These are phyloP conservation scores for Cryptosporidium ryanae DNA, from an alignment of 169 alveolate genomes.

Conservation along the genomic window DNA sequence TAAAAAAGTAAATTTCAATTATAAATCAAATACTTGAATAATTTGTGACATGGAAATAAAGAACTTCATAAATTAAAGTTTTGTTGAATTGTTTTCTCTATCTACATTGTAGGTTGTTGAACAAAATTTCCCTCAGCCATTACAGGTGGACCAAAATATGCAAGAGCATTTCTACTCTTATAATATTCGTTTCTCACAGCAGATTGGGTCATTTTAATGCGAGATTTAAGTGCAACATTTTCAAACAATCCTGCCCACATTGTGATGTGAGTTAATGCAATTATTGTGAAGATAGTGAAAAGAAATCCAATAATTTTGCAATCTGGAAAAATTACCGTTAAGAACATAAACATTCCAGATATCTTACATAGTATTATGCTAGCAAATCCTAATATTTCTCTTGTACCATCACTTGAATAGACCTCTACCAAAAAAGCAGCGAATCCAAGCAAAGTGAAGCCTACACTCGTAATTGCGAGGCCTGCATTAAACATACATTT, in stretches of 20 bases:
- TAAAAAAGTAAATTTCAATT: too few species aligned
- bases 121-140: slow-evolving; percentile 81
- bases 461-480: slow-evolving; percentile 85
- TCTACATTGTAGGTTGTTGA: slow-evolving; percentile 14
- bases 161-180: slow-evolving; percentile 92
- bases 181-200: slow-evolving; percentile 92
- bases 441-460: slow-evolving; percentile 85
- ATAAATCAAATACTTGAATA: too few species aligned
- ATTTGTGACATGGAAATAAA: too few species aligned
- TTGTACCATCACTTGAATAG: slow-evolving; percentile 92
- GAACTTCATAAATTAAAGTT: too few species aligned
- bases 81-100: too few species aligned
- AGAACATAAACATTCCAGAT: slow-evolving; percentile 79
- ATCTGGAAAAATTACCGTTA: slow-evolving; percentile 77
- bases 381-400: slow-evolving; percentile 92
- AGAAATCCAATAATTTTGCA: slow-evolving; percentile 84
- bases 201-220: slow-evolving; percentile 90
- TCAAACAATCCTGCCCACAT: slow-evolving; percentile 90
- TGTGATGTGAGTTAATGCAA: slow-evolving; percentile 82
- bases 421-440: slow-evolving; percentile 91
- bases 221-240: slow-evolving; percentile 88
- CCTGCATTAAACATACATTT: slow-evolving; percentile 70
- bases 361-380: slow-evolving; percentile 85
- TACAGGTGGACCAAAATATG: slow-evolving; percentile 93
- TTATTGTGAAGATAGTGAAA: slow-evolving; percentile 83